phyloP scores from a whole-genome alignment of 2,329 filamentous ascomycete species.

The Podosphaera xanthii region DNA sequence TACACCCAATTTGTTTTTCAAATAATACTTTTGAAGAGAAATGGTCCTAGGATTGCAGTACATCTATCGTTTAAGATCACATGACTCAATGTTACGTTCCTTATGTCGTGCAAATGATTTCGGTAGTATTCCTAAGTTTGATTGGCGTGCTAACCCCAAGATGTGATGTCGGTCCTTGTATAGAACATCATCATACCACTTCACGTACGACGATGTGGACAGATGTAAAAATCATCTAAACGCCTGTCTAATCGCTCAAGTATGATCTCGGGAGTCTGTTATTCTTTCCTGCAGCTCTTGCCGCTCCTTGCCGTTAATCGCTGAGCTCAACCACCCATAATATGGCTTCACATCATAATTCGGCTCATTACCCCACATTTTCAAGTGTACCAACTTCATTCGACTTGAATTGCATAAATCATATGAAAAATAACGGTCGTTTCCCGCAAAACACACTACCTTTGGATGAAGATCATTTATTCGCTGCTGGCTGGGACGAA shows the following conservation, averaged over 20 bases:
- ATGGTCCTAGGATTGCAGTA: too few relatives aligned
- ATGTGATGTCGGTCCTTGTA: not conserved
- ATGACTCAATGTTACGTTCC: too few relatives aligned
- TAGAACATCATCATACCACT: not conserved
- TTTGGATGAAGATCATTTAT: conserved; percentile 12
- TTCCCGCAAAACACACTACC: conserved; percentile 2
- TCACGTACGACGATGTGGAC: not conserved
- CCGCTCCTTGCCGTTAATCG: not conserved
- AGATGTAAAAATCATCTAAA: not conserved
- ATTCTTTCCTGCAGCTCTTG: not conserved
- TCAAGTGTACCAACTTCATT: not conserved
- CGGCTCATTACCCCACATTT: not conserved
- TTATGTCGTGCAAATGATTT: too few relatives aligned
- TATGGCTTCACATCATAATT: not conserved
- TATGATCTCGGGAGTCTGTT: not conserved
- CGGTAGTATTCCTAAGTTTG: too few relatives aligned
- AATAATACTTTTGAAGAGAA: too few relatives aligned
- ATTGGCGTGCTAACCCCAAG: too few relatives aligned
- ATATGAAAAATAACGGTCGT: not conserved
- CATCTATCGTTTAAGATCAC: too few relatives aligned
- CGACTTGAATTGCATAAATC: not conserved
- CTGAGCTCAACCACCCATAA: not conserved
- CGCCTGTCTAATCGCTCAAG: not conserved
- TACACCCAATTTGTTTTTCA: too few relatives aligned
- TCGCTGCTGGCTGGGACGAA: conserved; percentile 12